Evolutionary conservation across 352 stramenopile genomes (phyloP).

Genomic region (Globisporangium cystogenes): DNA sequence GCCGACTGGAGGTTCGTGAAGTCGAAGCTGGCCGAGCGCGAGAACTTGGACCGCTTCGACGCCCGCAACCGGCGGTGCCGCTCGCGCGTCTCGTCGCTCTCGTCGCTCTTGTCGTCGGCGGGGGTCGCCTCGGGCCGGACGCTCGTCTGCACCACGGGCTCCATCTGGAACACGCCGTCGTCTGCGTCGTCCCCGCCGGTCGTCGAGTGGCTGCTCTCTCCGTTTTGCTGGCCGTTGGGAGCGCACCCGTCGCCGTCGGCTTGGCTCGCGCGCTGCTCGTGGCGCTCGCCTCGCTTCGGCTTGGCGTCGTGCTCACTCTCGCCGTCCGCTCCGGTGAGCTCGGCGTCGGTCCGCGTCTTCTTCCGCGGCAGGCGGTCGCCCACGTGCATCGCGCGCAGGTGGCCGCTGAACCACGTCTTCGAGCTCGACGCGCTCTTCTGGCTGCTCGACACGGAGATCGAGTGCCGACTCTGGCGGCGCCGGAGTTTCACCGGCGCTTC

Average conservation of each 20-base stretch:
- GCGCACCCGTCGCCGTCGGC: not conserved
- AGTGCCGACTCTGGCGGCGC: constrained; percentile 15
- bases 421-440: constrained; percentile 20
- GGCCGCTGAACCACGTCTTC: constrained; percentile 59
- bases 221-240: not conserved
- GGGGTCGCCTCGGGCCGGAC: not conserved
- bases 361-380: constrained; percentile 50
- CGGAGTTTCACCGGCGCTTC: constrained; percentile 19
- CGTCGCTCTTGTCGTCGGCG: not conserved
- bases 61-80: constrained; percentile 8
- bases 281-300: not conserved
- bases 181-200: constrained; percentile 17
- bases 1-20: constrained; percentile 37
- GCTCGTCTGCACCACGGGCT: constrained; percentile 7
- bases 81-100: not conserved
- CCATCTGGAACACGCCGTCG: constrained; percentile 12
- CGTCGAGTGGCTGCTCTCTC: not conserved
- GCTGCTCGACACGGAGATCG: constrained; percentile 16
- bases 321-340: constrained; percentile 4
- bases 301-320: constrained; percentile 8
- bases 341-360: constrained; percentile 29
- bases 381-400: constrained; percentile 69
- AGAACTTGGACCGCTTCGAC: constrained; percentile 48
- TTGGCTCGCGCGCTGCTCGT: not conserved
- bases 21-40: constrained; percentile 71